These are phyloP conservation scores for Leishmania arabica DNA, from an alignment of 208 protist genomes.

Conservation along the genomic window DNA sequence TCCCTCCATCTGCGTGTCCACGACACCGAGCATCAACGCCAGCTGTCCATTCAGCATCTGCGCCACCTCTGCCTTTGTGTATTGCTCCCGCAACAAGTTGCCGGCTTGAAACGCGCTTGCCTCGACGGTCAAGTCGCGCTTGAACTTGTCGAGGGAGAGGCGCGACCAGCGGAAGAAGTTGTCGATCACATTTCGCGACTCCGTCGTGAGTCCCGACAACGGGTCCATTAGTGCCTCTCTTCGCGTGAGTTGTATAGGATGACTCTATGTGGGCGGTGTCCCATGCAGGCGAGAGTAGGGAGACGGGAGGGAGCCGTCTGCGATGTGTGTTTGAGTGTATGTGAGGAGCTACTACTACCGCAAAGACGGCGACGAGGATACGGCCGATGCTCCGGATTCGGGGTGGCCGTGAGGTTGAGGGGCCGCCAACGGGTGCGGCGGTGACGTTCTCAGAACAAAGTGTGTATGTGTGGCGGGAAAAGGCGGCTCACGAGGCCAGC, in stretches of 20 bases:
- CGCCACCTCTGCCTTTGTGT: conserved; percentile 47
- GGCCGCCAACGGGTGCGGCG: neutral
- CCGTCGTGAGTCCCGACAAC: conserved; percentile 52
- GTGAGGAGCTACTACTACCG: neutral
- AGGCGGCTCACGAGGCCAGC: neutral
- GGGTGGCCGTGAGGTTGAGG: neutral
- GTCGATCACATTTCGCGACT: conserved; percentile 56
- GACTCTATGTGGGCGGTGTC: neutral
- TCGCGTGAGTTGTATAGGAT: neutral
- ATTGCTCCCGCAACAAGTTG: conserved; percentile 57
- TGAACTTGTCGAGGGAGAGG: conserved; percentile 68
- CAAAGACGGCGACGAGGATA: neutral
- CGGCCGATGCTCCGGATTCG: neutral
- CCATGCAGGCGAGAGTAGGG: neutral
- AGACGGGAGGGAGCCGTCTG: neutral
- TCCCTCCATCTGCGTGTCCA: conserved; percentile 54
- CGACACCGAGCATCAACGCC: conserved; percentile 49
- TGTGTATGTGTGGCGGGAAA: neutral
- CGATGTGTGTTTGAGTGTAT: neutral
- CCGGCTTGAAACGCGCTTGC: conserved; percentile 51
- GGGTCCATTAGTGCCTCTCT: conserved; percentile 24
- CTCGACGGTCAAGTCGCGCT: conserved; percentile 63
- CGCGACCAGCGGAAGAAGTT: conserved; percentile 65
- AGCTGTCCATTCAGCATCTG: conserved; percentile 62
- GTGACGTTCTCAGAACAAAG: neutral